Evolutionary conservation across 2,329 filamentous ascomycete species (phyloP).

Genomic region (Huntiella moniliformis): DNA sequence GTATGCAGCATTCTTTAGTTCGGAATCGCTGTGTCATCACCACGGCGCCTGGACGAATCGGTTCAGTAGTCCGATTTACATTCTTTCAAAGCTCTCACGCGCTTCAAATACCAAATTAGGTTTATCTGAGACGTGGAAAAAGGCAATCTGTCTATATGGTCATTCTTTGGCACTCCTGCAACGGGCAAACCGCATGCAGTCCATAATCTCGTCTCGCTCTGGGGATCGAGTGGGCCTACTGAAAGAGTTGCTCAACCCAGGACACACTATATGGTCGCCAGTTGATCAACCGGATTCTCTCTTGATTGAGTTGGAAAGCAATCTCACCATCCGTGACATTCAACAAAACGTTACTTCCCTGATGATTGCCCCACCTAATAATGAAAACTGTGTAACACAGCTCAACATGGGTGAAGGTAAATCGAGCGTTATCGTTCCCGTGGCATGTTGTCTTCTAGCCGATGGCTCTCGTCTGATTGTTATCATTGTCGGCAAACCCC

Average conservation of each 20-base stretch:
- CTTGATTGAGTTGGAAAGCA: slow-evolving; percentile 44
- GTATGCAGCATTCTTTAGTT: too few species aligned
- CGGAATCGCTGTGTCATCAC: too few species aligned
- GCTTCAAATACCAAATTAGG: background rate
- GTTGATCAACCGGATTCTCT: slow-evolving; percentile 37
- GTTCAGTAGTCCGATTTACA: slow-evolving; percentile 16
- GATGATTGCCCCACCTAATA: slow-evolving; percentile 29
- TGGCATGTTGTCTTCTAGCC: slow-evolving; percentile 35
- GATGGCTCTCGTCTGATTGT: slow-evolving; percentile 32
- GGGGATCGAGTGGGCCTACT: too few species aligned
- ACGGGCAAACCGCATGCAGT: slow-evolving; percentile 23
- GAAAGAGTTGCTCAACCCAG: slow-evolving; percentile 27
- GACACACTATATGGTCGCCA: slow-evolving; percentile 37
- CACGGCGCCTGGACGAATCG: background rate
- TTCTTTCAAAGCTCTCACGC: slow-evolving; percentile 19
- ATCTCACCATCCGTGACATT: slow-evolving; percentile 38
- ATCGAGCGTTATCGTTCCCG: slow-evolving; percentile 49
- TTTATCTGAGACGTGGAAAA: slow-evolving; percentile 19
- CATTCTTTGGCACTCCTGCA: slow-evolving; percentile 23
- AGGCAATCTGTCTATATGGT: slow-evolving; percentile 22
- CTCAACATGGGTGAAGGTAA: slow-evolving; percentile 59
- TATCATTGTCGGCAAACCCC: slow-evolving; percentile 41
- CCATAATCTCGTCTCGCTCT: slow-evolving; percentile 16
- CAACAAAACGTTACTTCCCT: slow-evolving; percentile 37
- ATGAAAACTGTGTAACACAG: slow-evolving; percentile 37